phyloP scores from a whole-genome alignment of 2,329 filamentous ascomycete genomes.

The Trichoderma aggressivum region DNA sequence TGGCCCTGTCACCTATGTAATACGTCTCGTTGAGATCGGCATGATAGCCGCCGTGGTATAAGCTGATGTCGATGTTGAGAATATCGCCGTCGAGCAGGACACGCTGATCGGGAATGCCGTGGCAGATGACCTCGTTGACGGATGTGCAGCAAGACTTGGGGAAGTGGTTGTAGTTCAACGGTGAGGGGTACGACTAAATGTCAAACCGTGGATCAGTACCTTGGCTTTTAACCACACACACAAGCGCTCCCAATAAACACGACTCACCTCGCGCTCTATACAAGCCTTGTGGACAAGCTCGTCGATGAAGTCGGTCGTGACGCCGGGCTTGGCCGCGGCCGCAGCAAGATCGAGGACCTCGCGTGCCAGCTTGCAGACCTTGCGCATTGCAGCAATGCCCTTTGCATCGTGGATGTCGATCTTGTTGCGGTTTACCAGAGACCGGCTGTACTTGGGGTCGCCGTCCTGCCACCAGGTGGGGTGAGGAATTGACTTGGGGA shows the following conservation, averaged over 20 bases:
- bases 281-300: constrained; percentile 93
- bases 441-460: constrained; percentile 60
- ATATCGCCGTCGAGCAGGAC: constrained; percentile 89
- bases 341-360: constrained; percentile 93
- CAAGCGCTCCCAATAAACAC: neutral
- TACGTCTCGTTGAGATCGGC: constrained; percentile 98
- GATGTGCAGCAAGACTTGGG: constrained; percentile 98
- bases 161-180: constrained; percentile 92
- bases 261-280: constrained; percentile 80
- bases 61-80: constrained; percentile 90
- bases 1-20: constrained; percentile 88
- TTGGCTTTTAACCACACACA: too few relatives aligned
- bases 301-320: constrained; percentile 94
- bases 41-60: constrained; percentile 94
- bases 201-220: constrained; percentile 16
- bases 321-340: constrained; percentile 77
- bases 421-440: constrained; percentile 69
- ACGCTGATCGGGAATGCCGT: constrained; percentile 93
- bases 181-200: constrained; percentile 82
- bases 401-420: constrained; percentile 77
- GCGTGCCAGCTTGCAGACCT: constrained; percentile 79
- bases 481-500: constrained; percentile 76
- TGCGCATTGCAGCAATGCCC: constrained; percentile 85
- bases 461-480: constrained; percentile 89
- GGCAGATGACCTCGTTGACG: constrained; percentile 95